Evolutionary conservation across 2,329 filamentous ascomycete species (phyloP), one percentile per base, ranked within the genome.

Genomic region (Scedosporium minutisporum): DNA sequence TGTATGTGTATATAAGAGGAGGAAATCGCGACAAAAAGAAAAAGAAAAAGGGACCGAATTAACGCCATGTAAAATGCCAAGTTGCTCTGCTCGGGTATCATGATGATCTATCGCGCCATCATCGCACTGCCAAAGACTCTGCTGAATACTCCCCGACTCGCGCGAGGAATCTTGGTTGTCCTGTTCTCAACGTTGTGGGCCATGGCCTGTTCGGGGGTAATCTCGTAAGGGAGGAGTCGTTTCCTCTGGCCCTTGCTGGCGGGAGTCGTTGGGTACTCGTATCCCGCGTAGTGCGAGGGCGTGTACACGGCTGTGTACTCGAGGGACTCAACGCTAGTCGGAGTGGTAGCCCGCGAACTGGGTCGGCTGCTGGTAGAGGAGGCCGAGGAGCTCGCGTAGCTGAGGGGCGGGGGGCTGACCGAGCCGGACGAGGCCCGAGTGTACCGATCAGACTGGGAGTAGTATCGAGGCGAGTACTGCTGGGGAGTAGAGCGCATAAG

Each of bases 201-300:
- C 64, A 77, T 76, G 64, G 83, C 76, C 64, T 84, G 78, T 27
- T 84, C 81, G 41, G 74, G 68, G 64, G 77, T 78, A 67, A 84
- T 82, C 72, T 85, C 82, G 71, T 84, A 85, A 5, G 82, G 80
- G 4, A 84, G 78, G 65, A 80, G 71, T 61, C 72, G 69, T 23
- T 68, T 67, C 63, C 42, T 65, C 55, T 65, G 70, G 46, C 64
- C 69, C 66, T 65, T 69, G 63, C 66, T 67, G 48, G 67, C 58
- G 46, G 65, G 64, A 66, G 70, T 65, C 57, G 64, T 65, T 64
- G 65, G 64, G 27, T 66, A 66, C 68, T 68, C 23, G 71, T 69
- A 18, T 70, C 68, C 48, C 65, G 68, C 33, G 68, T 68, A 68
- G 76, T 77, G 65, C 74, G 71, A 59, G 73, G 72, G 63, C 77